These are phyloP conservation scores for Phylloporus rhodoxanthus DNA, from an alignment of 768 basidiomycete genomes.

Conservation along the genomic window DNA sequence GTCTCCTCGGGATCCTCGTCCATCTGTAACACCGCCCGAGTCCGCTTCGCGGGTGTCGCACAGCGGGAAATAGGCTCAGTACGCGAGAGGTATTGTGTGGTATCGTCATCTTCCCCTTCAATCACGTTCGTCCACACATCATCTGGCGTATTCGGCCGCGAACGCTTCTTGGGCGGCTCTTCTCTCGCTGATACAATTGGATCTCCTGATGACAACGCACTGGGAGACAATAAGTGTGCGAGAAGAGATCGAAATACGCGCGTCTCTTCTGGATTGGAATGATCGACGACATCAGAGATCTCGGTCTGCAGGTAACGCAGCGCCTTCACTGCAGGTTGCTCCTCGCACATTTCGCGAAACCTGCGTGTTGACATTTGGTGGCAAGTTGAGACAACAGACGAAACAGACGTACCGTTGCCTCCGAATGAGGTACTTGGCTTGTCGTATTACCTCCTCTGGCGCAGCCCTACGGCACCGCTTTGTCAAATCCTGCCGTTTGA, in stretches of 20 bases:
- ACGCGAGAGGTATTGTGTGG: background rate
- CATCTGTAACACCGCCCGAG: constrained; percentile 18
- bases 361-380: constrained; percentile 31
- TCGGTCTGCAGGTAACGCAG: constrained; percentile 65
- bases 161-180: constrained; percentile 42
- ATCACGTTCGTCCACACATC: constrained; percentile 41
- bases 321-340: constrained; percentile 51
- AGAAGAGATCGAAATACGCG: constrained; percentile 60
- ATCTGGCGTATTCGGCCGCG: constrained; percentile 38
- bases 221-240: constrained; percentile 51
- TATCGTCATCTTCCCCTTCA: constrained; percentile 27
- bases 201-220: constrained; percentile 6
- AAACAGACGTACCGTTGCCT: constrained; percentile 57
- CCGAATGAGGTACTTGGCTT: constrained; percentile 58
- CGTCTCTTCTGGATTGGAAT: constrained; percentile 55
- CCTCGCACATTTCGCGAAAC: constrained; percentile 79
- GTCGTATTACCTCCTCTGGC: constrained; percentile 57
- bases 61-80: background rate
- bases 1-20: constrained; percentile 29
- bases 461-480: constrained; percentile 42
- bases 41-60: constrained; percentile 14
- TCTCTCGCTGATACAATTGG: background rate
- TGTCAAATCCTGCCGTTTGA: background rate
- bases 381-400: background rate
- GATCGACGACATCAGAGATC: constrained; percentile 68